Evolutionary conservation across 495 filamentous ascomycete species (phyloP).

Genomic region (Aspergillus haitiensis): DNA sequence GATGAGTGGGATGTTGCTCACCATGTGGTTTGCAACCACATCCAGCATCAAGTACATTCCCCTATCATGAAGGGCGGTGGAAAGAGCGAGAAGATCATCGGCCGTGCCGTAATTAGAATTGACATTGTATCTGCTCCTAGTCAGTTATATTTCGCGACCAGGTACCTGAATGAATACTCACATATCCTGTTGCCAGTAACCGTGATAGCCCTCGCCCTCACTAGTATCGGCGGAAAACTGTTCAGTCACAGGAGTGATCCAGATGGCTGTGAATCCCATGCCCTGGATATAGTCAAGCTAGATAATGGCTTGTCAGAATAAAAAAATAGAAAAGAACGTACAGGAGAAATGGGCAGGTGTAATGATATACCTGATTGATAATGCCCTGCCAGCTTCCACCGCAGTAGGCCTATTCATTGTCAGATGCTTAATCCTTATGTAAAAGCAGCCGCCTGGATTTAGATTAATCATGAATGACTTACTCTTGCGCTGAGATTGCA

Average conservation of each 20-base stretch:
- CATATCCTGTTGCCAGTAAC: conserved; percentile 75
- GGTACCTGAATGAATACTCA: conserved; percentile 14
- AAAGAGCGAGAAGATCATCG: conserved; percentile 63
- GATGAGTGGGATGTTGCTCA: conserved; percentile 22
- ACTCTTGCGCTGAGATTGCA: conserved; percentile 48
- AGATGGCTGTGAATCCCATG: conserved; percentile 80
- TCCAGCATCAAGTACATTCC: conserved; percentile 79
- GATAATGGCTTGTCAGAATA: too few relatives aligned
- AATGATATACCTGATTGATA: conserved; percentile 54
- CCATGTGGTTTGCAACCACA: conserved; percentile 77
- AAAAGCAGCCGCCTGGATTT: neutral
- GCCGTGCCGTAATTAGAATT: conserved; percentile 67
- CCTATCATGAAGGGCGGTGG: conserved; percentile 57
- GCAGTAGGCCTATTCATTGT: conserved; percentile 54
- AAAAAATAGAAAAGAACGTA: conserved; percentile 11
- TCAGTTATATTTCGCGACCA: neutral
- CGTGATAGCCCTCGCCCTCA: conserved; percentile 65
- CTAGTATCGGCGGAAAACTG: conserved; percentile 54
- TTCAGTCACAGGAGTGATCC: conserved; percentile 75
- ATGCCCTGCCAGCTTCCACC: conserved; percentile 75
- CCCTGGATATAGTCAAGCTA: conserved; percentile 59
- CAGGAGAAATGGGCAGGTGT: neutral
- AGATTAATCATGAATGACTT: neutral
- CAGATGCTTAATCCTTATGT: neutral
- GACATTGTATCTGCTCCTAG: conserved; percentile 48